Evolutionary conservation across 2,329 filamentous ascomycete genomes (phyloP).

Genomic region (Bipolaris gigantea): DNA sequence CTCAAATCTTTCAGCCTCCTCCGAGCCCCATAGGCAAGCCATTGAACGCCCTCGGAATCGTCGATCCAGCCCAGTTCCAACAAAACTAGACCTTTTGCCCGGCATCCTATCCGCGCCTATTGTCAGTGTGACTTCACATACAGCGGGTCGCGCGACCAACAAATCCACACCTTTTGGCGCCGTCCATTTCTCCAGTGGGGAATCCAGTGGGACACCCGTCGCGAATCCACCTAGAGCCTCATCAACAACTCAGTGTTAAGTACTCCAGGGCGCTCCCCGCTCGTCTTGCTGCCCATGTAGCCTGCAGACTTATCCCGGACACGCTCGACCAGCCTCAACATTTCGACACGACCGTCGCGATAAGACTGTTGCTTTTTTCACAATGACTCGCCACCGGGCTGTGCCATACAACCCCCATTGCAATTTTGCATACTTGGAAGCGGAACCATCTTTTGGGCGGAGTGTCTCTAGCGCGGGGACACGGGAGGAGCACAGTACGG

Average conservation of each 20-base stretch:
- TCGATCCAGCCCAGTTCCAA: conserved; percentile 16
- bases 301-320: neutral
- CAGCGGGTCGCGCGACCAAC: conserved; percentile 24
- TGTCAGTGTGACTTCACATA: conserved; percentile 30
- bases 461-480: conserved; percentile 5
- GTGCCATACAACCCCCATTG: conserved; percentile 4
- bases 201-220: conserved; percentile 12
- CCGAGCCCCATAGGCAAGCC: conserved; percentile 21
- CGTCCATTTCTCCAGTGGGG: conserved; percentile 12
- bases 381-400: conserved; percentile 8
- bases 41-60: conserved; percentile 16
- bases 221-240: conserved; percentile 15
- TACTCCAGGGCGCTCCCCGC: conserved; percentile 6
- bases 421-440: conserved; percentile 1
- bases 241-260: conserved; percentile 1
- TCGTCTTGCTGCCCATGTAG: neutral
- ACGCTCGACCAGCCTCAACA: neutral
- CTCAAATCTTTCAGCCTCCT: conserved; percentile 30
- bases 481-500: neutral
- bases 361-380: neutral
- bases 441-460: conserved; percentile 4
- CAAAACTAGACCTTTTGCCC: conserved; percentile 12
- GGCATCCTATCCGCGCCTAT: conserved; percentile 23
- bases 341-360: neutral
- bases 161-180: conserved; percentile 17